Percentiles rank a stretch among this genome's conserved stretches.
phyloP scores from a whole-genome alignment of 176 grass and related monocot species.

The Aegilops umbellulata region DNA sequence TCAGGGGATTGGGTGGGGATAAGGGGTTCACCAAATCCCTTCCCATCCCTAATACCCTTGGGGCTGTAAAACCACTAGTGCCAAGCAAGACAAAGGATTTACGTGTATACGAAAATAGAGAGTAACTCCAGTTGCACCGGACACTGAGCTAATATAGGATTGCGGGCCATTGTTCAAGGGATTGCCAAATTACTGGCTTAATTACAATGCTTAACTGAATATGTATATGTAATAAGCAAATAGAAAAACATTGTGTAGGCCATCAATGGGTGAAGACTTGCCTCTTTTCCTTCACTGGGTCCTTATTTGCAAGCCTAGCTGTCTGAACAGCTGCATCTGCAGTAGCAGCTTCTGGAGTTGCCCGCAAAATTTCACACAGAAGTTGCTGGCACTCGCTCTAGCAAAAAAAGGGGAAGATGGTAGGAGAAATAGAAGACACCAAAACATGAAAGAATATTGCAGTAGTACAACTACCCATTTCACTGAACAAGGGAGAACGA shows the following conservation, averaged over 20 bases:
- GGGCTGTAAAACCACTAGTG: not conserved
- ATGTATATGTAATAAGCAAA: slow-evolving; percentile 7
- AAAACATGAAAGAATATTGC: slow-evolving; percentile 25
- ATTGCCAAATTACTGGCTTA: not conserved
- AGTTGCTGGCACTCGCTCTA: slow-evolving; percentile 99
- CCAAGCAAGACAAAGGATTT: not conserved
- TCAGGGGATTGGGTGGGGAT: not conserved
- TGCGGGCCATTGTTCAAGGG: not conserved
- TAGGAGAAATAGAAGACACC: slow-evolving; percentile 19
- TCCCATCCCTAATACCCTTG: not conserved
- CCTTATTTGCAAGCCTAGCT: slow-evolving; percentile 93
- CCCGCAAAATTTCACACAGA: slow-evolving; percentile 93
- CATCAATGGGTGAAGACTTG: slow-evolving; percentile 37
- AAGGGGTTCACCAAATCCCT: not conserved
- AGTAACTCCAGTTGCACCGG: not conserved
- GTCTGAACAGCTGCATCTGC: slow-evolving; percentile 96
- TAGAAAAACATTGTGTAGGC: slow-evolving; percentile 26
- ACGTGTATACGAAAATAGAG: not conserved
- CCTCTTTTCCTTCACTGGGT: slow-evolving; percentile 93
- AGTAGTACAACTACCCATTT: slow-evolving; percentile 13
- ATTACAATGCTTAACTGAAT: slow-evolving; percentile 14
- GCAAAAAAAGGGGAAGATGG: slow-evolving; percentile 28
- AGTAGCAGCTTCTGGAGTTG: slow-evolving; percentile 98
- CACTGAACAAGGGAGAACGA: slow-evolving; percentile 13
- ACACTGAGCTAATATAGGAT: slow-evolving; percentile 17